Conservation (phyloP, 345 rosid species). For the Hibiscus tridactylites region DNA sequence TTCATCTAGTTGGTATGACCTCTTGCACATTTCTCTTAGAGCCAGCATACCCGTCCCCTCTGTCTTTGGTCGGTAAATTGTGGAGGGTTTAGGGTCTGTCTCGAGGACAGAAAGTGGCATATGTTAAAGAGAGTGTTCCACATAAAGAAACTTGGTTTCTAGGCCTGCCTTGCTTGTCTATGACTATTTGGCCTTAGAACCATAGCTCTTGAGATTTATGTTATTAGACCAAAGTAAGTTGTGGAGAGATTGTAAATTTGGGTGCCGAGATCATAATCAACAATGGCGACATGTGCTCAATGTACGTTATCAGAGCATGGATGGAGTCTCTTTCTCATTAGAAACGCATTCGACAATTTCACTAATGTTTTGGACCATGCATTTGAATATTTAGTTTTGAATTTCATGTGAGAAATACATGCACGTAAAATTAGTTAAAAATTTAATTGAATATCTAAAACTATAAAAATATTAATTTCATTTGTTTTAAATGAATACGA, state of each 20-base stretch:
- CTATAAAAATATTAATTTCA: too few species aligned
- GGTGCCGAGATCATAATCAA: not conserved
- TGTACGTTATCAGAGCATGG: not conserved
- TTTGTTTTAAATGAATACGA: too few species aligned
- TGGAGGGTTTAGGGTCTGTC: not conserved
- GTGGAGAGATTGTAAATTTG: not conserved
- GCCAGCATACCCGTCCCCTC: not conserved
- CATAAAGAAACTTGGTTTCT: not conserved
- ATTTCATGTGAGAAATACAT: not conserved
- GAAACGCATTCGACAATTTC: not conserved
- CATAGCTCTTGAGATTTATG: not conserved
- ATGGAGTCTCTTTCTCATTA: not conserved
- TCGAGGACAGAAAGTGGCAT: not conserved
- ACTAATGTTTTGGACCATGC: not conserved
- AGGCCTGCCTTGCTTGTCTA: not conserved
- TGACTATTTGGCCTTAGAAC: not conserved
- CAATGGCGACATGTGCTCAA: not conserved
- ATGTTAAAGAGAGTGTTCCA: not conserved
- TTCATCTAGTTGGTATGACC: not conserved
- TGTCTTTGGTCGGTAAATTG: not conserved
- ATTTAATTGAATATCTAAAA: too few species aligned
- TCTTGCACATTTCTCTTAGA: slow-evolving; percentile 2
- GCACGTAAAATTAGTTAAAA: too few species aligned
- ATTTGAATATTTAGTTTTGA: not conserved
- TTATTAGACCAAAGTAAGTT: not conserved